These are phyloP conservation scores for Amylocarpus encephaloides DNA, from an alignment of 2,329 filamentous ascomycete species.

Conservation along the genomic window DNA sequence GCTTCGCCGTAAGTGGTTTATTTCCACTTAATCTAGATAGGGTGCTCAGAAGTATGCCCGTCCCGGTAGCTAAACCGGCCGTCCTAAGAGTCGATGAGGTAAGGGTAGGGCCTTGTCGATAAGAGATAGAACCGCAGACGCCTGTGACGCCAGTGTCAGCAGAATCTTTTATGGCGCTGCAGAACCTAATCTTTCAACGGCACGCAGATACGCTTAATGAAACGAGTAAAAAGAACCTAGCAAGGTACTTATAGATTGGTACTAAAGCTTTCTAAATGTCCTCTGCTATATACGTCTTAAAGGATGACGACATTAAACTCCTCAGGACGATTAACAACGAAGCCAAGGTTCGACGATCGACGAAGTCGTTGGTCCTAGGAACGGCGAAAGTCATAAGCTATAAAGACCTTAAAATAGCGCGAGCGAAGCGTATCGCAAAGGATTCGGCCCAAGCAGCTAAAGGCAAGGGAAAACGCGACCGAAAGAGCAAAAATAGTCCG, in stretches of 20 bases:
- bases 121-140: constrained; percentile 12
- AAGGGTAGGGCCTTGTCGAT: constrained; percentile 8
- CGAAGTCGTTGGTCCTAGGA: neutral
- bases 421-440: too few relatives aligned
- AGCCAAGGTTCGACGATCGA: neutral
- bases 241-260: neutral
- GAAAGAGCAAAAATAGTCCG: too few relatives aligned
- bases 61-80: neutral
- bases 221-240: neutral
- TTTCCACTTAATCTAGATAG: neutral
- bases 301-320: neutral
- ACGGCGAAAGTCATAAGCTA: constrained; percentile 17
- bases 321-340: neutral
- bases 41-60: neutral
- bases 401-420: too few relatives aligned
- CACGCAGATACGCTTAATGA: neutral
- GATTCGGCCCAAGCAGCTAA: too few relatives aligned
- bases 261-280: neutral
- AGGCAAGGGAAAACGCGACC: too few relatives aligned
- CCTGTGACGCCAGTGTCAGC: too few relatives aligned
- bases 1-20: neutral
- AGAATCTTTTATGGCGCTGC: neutral
- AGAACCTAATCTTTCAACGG: neutral
- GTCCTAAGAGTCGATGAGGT: neutral
- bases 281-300: neutral